Evolutionary conservation across 768 basidiomycete genomes (phyloP).

Genomic region (Sporobolomyces phaffii): DNA sequence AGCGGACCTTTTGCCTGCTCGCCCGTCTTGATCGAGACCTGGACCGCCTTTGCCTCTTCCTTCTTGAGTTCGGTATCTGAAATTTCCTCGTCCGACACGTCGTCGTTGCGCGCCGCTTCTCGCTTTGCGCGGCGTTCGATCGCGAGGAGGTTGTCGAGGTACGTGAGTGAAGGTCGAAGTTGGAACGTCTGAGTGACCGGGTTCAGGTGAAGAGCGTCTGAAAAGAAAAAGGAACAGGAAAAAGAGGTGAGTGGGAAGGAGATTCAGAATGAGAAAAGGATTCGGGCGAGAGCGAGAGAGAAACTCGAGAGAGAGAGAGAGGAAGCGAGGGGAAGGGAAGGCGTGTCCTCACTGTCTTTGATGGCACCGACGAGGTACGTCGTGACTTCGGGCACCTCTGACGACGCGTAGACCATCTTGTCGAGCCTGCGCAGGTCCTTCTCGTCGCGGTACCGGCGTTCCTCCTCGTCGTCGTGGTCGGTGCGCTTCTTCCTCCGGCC

Average conservation of each 20-base stretch:
- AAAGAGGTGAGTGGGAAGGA: too few species aligned
- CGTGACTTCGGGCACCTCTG: slow-evolving; percentile 44
- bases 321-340: too few species aligned
- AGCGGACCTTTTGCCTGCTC: slow-evolving; percentile 11
- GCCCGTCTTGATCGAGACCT: slow-evolving; percentile 34
- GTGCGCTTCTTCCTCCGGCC: slow-evolving; percentile 27
- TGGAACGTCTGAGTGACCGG: slow-evolving; percentile 44
- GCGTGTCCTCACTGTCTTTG: slow-evolving; percentile 40
- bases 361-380: slow-evolving; percentile 43
- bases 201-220: slow-evolving; percentile 44
- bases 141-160: slow-evolving; percentile 44
- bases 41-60: slow-evolving; percentile 36
- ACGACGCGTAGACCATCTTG: slow-evolving; percentile 38
- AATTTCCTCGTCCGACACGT: slow-evolving; percentile 38
- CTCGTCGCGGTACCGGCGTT: slow-evolving; percentile 20
- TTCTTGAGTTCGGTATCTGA: slow-evolving; percentile 38
- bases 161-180: slow-evolving; percentile 43
- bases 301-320: too few species aligned
- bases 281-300: too few species aligned
- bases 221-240: background rate
- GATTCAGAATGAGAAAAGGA: too few species aligned
- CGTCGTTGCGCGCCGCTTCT: slow-evolving; percentile 23
- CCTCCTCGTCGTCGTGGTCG: slow-evolving; percentile 21
- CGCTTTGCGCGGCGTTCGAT: slow-evolving; percentile 33
- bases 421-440: slow-evolving; percentile 28